A percentile compares a stretch with the other conserved stretches of the same genome.
These are phyloP conservation scores for Penicillium brasilianum DNA, from an alignment of 2,329 filamentous ascomycete genomes.

Conservation along the genomic window DNA sequence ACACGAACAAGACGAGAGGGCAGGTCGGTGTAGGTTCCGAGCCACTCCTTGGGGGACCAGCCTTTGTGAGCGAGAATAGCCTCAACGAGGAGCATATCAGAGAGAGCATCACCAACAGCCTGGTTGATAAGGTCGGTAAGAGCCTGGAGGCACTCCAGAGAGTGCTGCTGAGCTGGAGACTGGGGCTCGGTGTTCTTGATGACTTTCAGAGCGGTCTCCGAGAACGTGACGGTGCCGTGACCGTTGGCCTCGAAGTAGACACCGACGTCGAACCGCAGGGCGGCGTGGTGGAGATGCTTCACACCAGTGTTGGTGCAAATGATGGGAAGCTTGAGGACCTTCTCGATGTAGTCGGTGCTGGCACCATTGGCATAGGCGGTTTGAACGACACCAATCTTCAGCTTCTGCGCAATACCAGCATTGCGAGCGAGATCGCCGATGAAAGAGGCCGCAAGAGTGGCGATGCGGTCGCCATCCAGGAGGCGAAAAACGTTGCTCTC, in stretches of 20 bases:
- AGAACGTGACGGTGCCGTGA: constrained; percentile 96
- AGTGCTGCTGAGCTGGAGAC: constrained; percentile 88
- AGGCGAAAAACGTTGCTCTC: constrained; percentile 83
- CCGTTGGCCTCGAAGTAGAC: constrained; percentile 99
- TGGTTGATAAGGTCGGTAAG: constrained; percentile 95
- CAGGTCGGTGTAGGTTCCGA: constrained; percentile 88
- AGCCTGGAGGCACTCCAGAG: constrained; percentile 81
- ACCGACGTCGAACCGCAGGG: constrained; percentile 89
- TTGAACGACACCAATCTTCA: constrained; percentile 93
- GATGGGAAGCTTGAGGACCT: constrained; percentile 84
- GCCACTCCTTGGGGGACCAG: constrained; percentile 91
- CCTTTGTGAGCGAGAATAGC: constrained; percentile 93
- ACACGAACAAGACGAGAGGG: constrained; percentile 95
- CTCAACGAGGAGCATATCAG: constrained; percentile 94
- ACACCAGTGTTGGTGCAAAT: constrained; percentile 95
- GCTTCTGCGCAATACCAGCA: constrained; percentile 76
- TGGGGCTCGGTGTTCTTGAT: constrained; percentile 82
- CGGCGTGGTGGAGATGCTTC: constrained; percentile 97
- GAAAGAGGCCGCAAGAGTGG: constrained; percentile 90
- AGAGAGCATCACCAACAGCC: constrained; percentile 93
- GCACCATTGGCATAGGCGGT: constrained; percentile 98
- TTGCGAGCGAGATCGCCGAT: constrained; percentile 84
- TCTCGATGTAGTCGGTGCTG: constrained; percentile 88
- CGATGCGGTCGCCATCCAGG: constrained; percentile 95
- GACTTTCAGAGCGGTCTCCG: constrained; percentile 75